phyloP scores from a whole-genome alignment of 352 stramenopile species.

The Phytophthora sansomeana region DNA sequence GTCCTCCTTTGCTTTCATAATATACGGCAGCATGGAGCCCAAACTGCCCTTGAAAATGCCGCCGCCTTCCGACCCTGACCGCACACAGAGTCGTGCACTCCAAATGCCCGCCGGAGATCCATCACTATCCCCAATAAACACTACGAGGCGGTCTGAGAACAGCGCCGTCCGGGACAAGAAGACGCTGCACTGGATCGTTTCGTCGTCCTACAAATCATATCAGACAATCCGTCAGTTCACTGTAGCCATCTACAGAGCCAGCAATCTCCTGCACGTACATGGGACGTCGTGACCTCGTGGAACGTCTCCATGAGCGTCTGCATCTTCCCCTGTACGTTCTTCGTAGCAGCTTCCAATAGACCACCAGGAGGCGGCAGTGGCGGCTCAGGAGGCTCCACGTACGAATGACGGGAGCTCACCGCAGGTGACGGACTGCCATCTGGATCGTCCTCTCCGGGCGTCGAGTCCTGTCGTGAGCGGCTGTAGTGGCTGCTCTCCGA shows the following conservation, averaged over 20 bases:
- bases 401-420: constrained; percentile 45
- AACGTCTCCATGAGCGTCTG: constrained; percentile 68
- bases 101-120: constrained; percentile 67
- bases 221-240: constrained; percentile 11
- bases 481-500: constrained; percentile 46
- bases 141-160: constrained; percentile 68
- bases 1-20: constrained; percentile 77
- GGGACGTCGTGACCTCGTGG: constrained; percentile 65
- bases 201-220: constrained; percentile 56
- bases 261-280: constrained; percentile 34
- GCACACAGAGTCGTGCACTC: constrained; percentile 68
- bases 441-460: constrained; percentile 39
- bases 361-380: constrained; percentile 60
- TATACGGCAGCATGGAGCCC: constrained; percentile 80
- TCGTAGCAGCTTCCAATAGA: constrained; percentile 65
- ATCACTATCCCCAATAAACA: constrained; percentile 75
- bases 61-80: constrained; percentile 64
- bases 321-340: constrained; percentile 81
- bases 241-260: constrained; percentile 18
- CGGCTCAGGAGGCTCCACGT: constrained; percentile 69
- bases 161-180: constrained; percentile 67
- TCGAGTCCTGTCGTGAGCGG: constrained; percentile 53
- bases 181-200: constrained; percentile 64
- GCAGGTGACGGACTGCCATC: constrained; percentile 48
- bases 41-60: constrained; percentile 81